Conservation (phyloP, 345 rosid species). For the Tarenaya hassleriana region DNA sequence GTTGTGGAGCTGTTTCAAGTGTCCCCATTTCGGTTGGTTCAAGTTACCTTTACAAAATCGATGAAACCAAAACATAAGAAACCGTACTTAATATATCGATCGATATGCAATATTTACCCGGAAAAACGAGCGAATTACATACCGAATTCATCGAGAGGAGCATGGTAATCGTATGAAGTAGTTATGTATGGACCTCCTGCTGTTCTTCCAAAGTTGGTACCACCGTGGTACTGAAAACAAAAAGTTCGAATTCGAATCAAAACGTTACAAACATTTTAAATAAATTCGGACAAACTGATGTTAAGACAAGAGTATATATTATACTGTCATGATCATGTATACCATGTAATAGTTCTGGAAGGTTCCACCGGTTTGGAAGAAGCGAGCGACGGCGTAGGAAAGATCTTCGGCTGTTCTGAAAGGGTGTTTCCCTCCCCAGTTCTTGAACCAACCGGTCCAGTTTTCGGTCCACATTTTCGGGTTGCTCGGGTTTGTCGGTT, state of each 20-base stretch:
- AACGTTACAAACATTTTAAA: background rate
- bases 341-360: slow-evolving; percentile 72
- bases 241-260: background rate
- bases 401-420: slow-evolving; percentile 57
- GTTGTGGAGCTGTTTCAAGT: slow-evolving; percentile 58
- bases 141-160: slow-evolving; percentile 59
- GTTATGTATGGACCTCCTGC: slow-evolving; percentile 66
- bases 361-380: slow-evolving; percentile 51
- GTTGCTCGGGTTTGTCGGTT: slow-evolving; percentile 29
- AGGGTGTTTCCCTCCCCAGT: slow-evolving; percentile 50
- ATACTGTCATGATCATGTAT: background rate
- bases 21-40: slow-evolving; percentile 82
- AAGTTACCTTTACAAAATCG: slow-evolving; percentile 35
- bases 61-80: background rate
- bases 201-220: slow-evolving; percentile 56
- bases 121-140: background rate
- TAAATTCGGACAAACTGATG: background rate
- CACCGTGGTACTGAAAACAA: slow-evolving; percentile 53
- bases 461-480: slow-evolving; percentile 73
- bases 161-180: slow-evolving; percentile 55
- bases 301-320: background rate
- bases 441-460: slow-evolving; percentile 68
- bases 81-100: no score
- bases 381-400: slow-evolving; percentile 50
- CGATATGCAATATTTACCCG: no score